A percentile compares a stretch with the other conserved stretches of the same genome.
Conservation (phyloP, 306 rosid genomes). For the Glycine soja region DNA sequence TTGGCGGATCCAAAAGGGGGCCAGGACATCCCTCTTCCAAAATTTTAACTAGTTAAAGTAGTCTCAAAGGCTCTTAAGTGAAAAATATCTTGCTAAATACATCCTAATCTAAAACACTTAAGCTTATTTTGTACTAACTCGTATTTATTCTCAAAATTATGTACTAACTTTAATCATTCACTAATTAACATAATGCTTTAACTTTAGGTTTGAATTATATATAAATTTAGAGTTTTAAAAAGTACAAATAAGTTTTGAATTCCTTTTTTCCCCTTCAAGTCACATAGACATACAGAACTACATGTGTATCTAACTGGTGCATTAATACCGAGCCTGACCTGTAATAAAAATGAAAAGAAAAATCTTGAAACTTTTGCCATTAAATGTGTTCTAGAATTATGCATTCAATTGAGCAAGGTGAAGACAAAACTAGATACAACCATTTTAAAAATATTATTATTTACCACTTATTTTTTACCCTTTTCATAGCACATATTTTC, state of each 20-base stretch:
- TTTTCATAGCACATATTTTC: conserved; percentile 12
- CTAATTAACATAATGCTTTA: not conserved
- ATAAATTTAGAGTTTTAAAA: not conserved
- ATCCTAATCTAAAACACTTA: conserved; percentile 30
- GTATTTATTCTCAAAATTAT: not conserved
- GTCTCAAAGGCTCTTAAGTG: not conserved
- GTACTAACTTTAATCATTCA: not conserved
- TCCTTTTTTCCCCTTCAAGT: not conserved
- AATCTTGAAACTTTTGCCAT: not conserved
- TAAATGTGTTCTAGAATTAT: not conserved
- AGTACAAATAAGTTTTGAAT: not conserved
- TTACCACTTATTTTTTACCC: not conserved
- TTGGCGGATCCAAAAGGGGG: conserved; percentile 21
- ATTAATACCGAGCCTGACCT: not conserved
- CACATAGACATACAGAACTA: not conserved
- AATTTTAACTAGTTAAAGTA: conserved; percentile 13
- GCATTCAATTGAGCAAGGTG: conserved; percentile 1
- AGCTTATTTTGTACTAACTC: conserved; percentile 24
- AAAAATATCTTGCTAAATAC: conserved; percentile 13
- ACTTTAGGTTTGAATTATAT: not conserved
- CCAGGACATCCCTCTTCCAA: not conserved
- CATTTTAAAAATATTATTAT: not conserved
- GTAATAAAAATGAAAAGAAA: not conserved
- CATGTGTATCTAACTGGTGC: not conserved
- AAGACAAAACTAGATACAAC: not conserved